Base-by-base conservation (phyloP, 2,329 filamentous ascomycete species). In the Tolypocladium tropicale region DNA sequence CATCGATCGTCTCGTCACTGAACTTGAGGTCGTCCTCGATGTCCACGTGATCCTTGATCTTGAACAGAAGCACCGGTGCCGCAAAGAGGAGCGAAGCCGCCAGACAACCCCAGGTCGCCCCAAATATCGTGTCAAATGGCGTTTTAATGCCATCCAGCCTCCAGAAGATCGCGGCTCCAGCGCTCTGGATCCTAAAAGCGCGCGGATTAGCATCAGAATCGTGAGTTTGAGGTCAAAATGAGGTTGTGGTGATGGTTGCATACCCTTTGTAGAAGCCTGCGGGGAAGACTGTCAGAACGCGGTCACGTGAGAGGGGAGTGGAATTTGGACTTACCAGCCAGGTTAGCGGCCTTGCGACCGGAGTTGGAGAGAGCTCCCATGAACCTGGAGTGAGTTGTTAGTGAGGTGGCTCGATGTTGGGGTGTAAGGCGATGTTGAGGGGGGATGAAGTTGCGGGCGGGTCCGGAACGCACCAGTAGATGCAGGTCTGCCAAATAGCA, bases 311-410 rank as follows among this genome's bases (percentile, higher is more conserved):
- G 4, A 14, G 4, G 0, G 16, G 6, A 41, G 3, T n/a, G 1
- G 16, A 12, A n/a, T n/a, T 33, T 30, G 14, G 0, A 54, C 55
- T 52, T 7, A 57, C 53, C 55, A 23, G 55, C 55, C 11, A 57
- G 88, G 77, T 96, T 96, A 74, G 93, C 92, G 32, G 93, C 82
- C 71, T 91, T 93, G 70, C 92, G 90, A 58, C 89, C 84, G 60
- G 93, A 95, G 81, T 97, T 97, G 68, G 89, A 92, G 48, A 96
- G 79, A 9, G 92, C 83, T 53, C 93, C 93, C 88, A 97, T 96
- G 76, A 88, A 92, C 86, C 85, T 88, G 23, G 18, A 3, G 46
- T 25, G 33, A 11, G 2, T 23, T n/a, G 50, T 56, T 23, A 56
- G 51, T 32, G 23, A 46, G 3, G 4, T 16, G 23, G 41, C 9